These are phyloP conservation scores for Thalassiosira oceanica DNA, from an alignment of 352 stramenopile genomes.

Conservation along the genomic window DNA sequence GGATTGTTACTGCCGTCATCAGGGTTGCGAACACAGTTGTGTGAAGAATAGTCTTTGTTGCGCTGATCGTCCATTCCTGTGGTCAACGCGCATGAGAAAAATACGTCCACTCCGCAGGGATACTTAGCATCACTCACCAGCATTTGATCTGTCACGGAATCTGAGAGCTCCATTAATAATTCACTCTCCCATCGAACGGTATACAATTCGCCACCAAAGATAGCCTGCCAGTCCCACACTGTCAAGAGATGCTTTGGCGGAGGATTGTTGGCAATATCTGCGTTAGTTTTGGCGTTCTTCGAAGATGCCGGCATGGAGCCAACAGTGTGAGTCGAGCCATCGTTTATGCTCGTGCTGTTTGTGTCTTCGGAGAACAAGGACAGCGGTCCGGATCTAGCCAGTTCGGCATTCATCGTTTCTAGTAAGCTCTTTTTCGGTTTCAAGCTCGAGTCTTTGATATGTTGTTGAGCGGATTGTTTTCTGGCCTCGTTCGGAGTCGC, in stretches of 20 bases:
- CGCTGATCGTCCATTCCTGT: conserved; percentile 42
- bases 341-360: conserved; percentile 16
- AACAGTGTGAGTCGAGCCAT: conserved; percentile 20
- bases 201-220: conserved; percentile 71
- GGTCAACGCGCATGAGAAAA: conserved; percentile 31
- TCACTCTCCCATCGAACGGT: conserved; percentile 70
- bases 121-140: too few relatives aligned
- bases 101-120: not conserved
- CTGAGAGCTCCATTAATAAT: conserved; percentile 65
- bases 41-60: conserved; percentile 64
- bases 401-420: conserved; percentile 18
- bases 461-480: conserved; percentile 27
- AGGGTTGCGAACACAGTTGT: conserved; percentile 67
- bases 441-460: conserved; percentile 35
- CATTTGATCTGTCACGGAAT: conserved; percentile 57
- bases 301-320: conserved; percentile 5
- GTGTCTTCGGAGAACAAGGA: conserved; percentile 34
- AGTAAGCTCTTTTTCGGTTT: conserved; percentile 26
- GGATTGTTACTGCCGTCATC: conserved; percentile 64
- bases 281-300: not conserved
- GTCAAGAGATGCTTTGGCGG: conserved; percentile 47
- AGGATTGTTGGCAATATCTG: conserved; percentile 1
- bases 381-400: conserved; percentile 21
- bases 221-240: conserved; percentile 70
- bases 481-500: conserved; percentile 7